A percentile compares a stretch with the other conserved stretches of the same genome.
Evolutionary conservation across 371 early-diverging fungal genomes (phyloP).

Genomic region (Mortierella sp.): DNA sequence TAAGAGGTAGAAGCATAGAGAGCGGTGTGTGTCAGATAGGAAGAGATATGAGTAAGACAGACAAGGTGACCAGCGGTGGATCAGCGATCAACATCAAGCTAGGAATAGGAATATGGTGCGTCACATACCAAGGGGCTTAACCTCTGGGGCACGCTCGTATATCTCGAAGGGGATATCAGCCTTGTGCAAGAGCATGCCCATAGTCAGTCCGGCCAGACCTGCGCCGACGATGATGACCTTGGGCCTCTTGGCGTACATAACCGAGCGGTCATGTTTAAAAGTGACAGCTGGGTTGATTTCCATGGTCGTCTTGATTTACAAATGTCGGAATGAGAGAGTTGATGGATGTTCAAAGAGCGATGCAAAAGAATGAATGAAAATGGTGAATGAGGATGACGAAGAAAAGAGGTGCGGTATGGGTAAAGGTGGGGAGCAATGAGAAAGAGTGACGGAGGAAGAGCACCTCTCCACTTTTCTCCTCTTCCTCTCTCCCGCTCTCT

Average conservation of each 20-base stretch:
- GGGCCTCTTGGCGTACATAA: neutral
- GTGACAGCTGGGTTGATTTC: constrained; percentile 5
- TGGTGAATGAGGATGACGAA: neutral
- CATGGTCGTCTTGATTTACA: neutral
- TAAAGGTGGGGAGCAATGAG: neutral
- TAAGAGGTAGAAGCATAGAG: neutral
- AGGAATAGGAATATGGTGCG: neutral
- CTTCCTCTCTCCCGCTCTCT: no score
- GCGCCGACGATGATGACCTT: neutral
- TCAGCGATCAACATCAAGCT: neutral
- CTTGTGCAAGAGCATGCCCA: neutral
- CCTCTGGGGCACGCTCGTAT: neutral
- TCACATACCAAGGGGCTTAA: neutral
- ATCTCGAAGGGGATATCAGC: neutral
- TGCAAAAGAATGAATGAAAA: neutral
- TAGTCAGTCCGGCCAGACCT: neutral
- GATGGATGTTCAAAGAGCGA: neutral
- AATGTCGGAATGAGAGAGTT: neutral
- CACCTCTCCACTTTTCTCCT: no score
- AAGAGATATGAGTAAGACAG: neutral
- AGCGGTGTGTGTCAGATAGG: neutral
- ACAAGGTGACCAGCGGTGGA: neutral
- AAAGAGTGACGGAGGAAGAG: neutral
- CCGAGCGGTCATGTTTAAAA: neutral
- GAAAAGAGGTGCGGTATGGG: neutral